Base-by-base conservation (phyloP, 1,139 yeast species). In the Saccharomyces hybrid region DNA sequence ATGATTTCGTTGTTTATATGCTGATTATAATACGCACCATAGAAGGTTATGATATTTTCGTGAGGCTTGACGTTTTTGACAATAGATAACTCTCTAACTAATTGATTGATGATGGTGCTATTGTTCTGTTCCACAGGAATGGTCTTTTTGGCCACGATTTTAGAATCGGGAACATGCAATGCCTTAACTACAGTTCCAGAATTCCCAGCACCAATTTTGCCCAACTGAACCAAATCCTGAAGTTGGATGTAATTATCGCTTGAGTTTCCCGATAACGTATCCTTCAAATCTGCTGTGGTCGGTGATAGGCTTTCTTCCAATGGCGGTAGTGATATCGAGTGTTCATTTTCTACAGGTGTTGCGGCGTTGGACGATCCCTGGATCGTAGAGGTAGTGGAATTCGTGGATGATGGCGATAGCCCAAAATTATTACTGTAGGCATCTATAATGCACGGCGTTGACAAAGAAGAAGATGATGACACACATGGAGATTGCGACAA, bases 131-230 rank as follows among this genome's bases (percentile, higher is more conserved):
- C 98, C 42, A 93, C 81, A 59, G 87, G 91, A 48, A 95, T 89
- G 52, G 84, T 82, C 67, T 93, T 93, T 62, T 88, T 84, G 14
- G 99, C 99, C 90, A 95, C 88, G 46, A 86, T 81, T 54, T 83
- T 84, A 59, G 91, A 89, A 4, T 93, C 84, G 14, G 98, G 97
- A 3, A 88, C 78, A 70, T 93, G 99, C 54, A 89, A 73, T 13
- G 90, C 95, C 67, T 90, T 89, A 52, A 88, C 78, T 2, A 93
- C 99, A 1, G 90, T 84, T 2, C 99, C 99, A 13, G 96, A 89
- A 68, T 89, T 91, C 5, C 99, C 99, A 32, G 89, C 79, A 9
- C 99, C 99, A 55, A 93, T 77, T 59, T 83, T 84, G 57, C 88
- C 84, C 54, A 93, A 71, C 29, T 84, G 81, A 25, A 89, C 80